These are phyloP conservation scores for Blastobotrys persicus DNA, from an alignment of 1,139 yeast species.

Conservation along the genomic window DNA sequence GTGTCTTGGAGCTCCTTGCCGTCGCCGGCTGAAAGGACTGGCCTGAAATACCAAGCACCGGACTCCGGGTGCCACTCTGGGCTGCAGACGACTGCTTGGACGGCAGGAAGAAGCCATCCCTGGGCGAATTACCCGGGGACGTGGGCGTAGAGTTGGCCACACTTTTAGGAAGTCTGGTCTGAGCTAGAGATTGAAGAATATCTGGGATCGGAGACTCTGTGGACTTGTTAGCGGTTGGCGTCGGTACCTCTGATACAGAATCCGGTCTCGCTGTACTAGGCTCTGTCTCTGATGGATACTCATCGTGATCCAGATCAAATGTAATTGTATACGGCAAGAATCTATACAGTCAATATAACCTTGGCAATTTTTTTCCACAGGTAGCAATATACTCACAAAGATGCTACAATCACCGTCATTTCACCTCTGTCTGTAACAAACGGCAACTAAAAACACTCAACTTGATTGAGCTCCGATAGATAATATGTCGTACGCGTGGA, in stretches of 20 bases:
- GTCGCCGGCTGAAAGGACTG: conserved; percentile 1
- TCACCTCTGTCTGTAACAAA: background rate
- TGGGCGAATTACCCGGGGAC: conserved; percentile 14
- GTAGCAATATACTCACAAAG: conserved; percentile 24
- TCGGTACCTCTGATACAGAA: too few relatives aligned
- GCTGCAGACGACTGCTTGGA: conserved; percentile 5
- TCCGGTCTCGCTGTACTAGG: too few relatives aligned
- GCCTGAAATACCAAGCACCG: conserved; percentile 5
- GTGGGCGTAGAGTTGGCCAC: conserved; percentile 5
- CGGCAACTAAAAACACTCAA: background rate
- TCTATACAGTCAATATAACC: conserved; percentile 38
- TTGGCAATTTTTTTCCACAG: background rate
- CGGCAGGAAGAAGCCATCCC: conserved; percentile 18
- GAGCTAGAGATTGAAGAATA: conserved; percentile 18
- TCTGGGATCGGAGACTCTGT: conserved; percentile 22
- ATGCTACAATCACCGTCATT: conserved; percentile 31
- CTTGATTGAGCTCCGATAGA: too few relatives aligned
- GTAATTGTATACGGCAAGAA: conserved; percentile 72
- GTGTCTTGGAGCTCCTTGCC: conserved; percentile 8
- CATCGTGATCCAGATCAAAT: conserved; percentile 50
- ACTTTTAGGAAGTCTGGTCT: conserved; percentile 12
- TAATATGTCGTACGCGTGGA: background rate
- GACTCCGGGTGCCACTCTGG: conserved; percentile 5
- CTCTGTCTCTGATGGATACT: conserved; percentile 3
- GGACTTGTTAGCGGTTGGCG: conserved; percentile 2